Evolutionary conservation across 2,329 filamentous ascomycete species (phyloP), one percentile per base, ranked within the genome.

Genomic region (Cladorrhinum sp.): DNA sequence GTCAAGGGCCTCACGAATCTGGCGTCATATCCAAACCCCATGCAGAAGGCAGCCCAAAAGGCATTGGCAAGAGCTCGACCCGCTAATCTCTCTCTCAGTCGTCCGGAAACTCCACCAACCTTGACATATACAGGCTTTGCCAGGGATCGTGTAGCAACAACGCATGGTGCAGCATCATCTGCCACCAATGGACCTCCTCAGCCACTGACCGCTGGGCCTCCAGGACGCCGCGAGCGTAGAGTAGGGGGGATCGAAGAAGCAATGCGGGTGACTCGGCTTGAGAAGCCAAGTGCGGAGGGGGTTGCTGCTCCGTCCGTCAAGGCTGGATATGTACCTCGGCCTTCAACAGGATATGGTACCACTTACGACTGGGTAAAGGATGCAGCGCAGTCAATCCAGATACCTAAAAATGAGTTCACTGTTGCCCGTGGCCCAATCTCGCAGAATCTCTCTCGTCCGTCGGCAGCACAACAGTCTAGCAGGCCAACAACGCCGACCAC

Each of bases 11-110:
- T 84, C 21, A 77, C 79, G 42, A 84, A 80, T 65, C 69, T 85
- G 65, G 82, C 82, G 16, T 84, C 82, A 1, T 85, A 84, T 65
- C 75, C 78, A 3, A 85, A 85, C 64, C 82, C 81, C 7, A 79
- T 75, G 68, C 82, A 83, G 69, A 79, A 79, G 70, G 73, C 71
- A 48, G 82, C 82, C 61, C 80, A 79, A 71, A 79, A 74, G 65
- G 72, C 76, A 18, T 76, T 84, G 48, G 64, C 67, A 57, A 66
- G 64, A 62, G 62, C 65, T 61, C 53, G 64, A 56, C 59, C 57
- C 48, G 59, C 57, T 30, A 66, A 68, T 48, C 20, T 61, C 52
- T 59, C 33, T 36, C 55, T 60, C 59, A 69, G 55, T 55, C 63
- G 59, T 12, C 63, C 64, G 7, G 58, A 62, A 36, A 65, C 62